Base-by-base conservation (phyloP, 192 early-diverging fungal species). In the Backusella morwellensis region DNA sequence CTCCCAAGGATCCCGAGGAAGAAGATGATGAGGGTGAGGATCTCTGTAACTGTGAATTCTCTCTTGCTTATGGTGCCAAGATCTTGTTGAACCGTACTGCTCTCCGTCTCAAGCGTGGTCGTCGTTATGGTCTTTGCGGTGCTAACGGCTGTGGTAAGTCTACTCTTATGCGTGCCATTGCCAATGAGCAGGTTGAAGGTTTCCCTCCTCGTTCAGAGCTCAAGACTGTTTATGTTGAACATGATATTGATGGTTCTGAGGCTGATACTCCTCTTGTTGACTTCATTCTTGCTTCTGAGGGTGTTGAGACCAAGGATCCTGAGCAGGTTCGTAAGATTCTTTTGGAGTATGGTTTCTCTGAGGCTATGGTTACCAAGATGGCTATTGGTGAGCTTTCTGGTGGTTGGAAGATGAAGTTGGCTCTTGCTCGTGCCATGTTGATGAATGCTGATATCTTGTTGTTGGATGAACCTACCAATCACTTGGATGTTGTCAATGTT, bases 341-440 rank as follows among this genome's bases (percentile, higher is more conserved):
- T 59, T 79, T 81, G 66, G 82, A 83, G 66, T 88, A 93, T 80
- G 92, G 91, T 70, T 95, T 95, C 88, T 82, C 86, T 75, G 91
- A 90, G 50, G 83, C 82, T 47, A 84, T 84, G 83, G 85, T 91
- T 71, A 86, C 85, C 70, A 83, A 83, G 63, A 87, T 92, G 80
- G 78, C 90, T 76, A 90, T 95, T 83, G 91, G 90, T 72, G 85
- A 89, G 52, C 91, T 95, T 21, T 92, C 91, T 77, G 93, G 93
- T 85, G 93, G 93, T 81, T 95, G 93, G 93, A 93, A 93, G 86
- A 95, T 95, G 94, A 95, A 94, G 90, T 84, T 95, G 66, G 92
- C 90, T 86, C 89, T 95, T 81, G 93, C 93, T 12, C 91, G 93
- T 86, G 93, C 94, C 63, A 92, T 95, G 90, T 85, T 95, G 81